Percentiles rank a stretch among this genome's conserved stretches.
These are phyloP conservation scores for Kockovaella imperatae DNA, from an alignment of 768 basidiomycete species.

Conservation along the genomic window DNA sequence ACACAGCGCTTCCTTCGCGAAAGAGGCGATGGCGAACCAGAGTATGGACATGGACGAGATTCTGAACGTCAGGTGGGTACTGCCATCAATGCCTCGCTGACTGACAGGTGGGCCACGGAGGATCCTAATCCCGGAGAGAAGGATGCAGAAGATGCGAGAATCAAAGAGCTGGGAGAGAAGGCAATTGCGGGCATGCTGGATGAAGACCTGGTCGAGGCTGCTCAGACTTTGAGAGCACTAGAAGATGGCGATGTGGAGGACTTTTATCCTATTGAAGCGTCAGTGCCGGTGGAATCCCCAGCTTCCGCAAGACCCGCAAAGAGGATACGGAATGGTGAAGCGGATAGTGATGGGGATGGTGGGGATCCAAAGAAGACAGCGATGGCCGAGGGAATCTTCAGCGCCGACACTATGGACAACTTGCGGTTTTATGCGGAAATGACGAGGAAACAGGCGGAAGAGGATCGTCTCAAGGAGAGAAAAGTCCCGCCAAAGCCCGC, in stretches of 20 bases:
- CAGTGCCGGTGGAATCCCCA: conserved; percentile 18
- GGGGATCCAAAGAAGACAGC: conserved; percentile 23
- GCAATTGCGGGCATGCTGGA: conserved; percentile 78
- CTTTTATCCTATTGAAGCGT: conserved; percentile 44
- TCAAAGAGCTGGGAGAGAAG: conserved; percentile 77
- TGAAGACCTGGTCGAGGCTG: conserved; percentile 78
- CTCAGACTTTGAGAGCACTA: conserved; percentile 73
- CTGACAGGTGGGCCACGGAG: conserved; percentile 82
- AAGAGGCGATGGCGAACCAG: conserved; percentile 98
- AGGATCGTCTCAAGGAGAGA: conserved; percentile 28
- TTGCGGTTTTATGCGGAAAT: conserved; percentile 87
- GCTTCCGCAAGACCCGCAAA: conserved; percentile 39
- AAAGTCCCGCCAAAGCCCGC: conserved; percentile 14
- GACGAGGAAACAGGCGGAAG: conserved; percentile 56
- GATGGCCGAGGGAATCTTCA: conserved; percentile 51
- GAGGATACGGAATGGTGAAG: conserved; percentile 10
- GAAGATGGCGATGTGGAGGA: conserved; percentile 62
- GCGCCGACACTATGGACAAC: conserved; percentile 76
- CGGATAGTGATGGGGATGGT: conserved; percentile 42
- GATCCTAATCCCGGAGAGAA: conserved; percentile 93
- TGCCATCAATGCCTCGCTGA: not conserved
- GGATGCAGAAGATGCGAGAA: conserved; percentile 68
- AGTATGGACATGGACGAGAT: conserved; percentile 95
- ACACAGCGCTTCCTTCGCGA: conserved; percentile 83
- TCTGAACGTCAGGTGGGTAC: conserved; percentile 70